Evolutionary conservation across 768 basidiomycete genomes (phyloP).

Genomic region (Trametes gibbosa): DNA sequence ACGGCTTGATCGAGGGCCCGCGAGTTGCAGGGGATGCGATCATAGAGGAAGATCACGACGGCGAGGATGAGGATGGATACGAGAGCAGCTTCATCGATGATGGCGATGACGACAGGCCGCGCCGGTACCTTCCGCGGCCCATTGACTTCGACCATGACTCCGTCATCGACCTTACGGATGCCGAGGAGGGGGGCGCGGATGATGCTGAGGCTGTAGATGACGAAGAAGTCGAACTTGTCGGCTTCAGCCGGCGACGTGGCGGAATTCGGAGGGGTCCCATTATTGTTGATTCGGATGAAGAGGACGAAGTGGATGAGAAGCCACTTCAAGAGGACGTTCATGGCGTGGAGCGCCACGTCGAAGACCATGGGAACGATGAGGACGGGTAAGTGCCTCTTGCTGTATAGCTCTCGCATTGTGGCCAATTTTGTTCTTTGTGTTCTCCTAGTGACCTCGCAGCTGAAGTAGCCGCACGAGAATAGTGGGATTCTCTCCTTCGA

Average conservation of each 20-base stretch:
- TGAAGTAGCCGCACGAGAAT: conserved; percentile 25
- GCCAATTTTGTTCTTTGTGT: background rate
- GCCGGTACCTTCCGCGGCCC: background rate
- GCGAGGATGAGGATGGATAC: conserved; percentile 39
- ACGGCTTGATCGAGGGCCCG: background rate
- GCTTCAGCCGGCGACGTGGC: background rate
- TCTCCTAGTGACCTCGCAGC: conserved; percentile 19
- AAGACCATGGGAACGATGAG: conserved; percentile 6
- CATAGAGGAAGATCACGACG: conserved; percentile 22
- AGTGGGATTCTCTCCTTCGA: conserved; percentile 15
- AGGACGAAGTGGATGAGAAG: background rate
- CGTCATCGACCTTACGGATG: conserved; percentile 16
- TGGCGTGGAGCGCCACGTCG: background rate
- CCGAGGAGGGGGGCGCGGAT: conserved; percentile 9
- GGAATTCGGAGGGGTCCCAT: background rate
- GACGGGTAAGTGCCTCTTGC: conserved; percentile 9
- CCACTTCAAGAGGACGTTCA: background rate
- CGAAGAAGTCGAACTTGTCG: background rate
- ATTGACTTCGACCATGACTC: background rate
- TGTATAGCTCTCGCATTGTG: background rate
- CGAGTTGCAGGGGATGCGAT: background rate
- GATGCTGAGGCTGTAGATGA: background rate
- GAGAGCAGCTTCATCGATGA: conserved; percentile 61
- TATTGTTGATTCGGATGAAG: conserved; percentile 14
- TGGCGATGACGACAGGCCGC: conserved; percentile 24